phyloP scores from a whole-genome alignment of 2,329 filamentous ascomycete species.

The Aciculosporium take region DNA sequence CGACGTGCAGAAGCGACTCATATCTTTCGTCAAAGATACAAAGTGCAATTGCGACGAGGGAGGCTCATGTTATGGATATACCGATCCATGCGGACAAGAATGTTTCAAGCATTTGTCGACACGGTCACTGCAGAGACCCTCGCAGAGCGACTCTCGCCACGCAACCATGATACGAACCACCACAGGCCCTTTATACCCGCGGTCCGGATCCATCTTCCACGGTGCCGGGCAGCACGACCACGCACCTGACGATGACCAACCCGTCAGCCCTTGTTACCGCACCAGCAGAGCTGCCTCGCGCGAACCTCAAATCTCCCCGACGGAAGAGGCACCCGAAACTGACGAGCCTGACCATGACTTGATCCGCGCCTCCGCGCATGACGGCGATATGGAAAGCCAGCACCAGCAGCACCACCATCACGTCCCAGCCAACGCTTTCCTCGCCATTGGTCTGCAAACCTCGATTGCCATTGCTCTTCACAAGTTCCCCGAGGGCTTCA shows the following conservation, averaged over 20 bases:
- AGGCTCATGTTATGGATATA: constrained; percentile 49
- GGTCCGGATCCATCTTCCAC: constrained; percentile 14
- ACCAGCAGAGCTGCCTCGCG: constrained; percentile 26
- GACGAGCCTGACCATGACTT: constrained; percentile 11
- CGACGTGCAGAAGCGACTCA: constrained; percentile 39
- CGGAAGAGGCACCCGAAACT: constrained; percentile 11
- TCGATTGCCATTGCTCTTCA: constrained; percentile 90
- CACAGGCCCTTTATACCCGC: constrained; percentile 21
- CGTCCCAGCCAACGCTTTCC: constrained; percentile 82
- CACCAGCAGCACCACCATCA: constrained; percentile 81
- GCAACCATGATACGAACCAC: constrained; percentile 27
- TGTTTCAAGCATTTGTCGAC: constrained; percentile 45
- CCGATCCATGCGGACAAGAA: constrained; percentile 51
- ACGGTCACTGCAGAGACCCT: constrained; percentile 15
- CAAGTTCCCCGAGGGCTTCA: constrained; percentile 77
- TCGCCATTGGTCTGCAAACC: constrained; percentile 91
- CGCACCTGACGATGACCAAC: constrained; percentile 12
- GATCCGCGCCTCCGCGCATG: constrained; percentile 16
- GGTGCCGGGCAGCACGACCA: constrained; percentile 15
- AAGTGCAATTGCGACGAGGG: constrained; percentile 47
- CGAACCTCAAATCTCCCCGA: constrained; percentile 19
- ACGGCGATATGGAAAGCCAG: constrained; percentile 33
- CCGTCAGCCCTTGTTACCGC: constrained; percentile 20
- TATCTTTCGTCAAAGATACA: constrained; percentile 52
- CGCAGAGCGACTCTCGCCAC: constrained; percentile 17